Conservation (phyloP, 768 basidiomycete genomes). For the Chlorophyllum brunneum region DNA sequence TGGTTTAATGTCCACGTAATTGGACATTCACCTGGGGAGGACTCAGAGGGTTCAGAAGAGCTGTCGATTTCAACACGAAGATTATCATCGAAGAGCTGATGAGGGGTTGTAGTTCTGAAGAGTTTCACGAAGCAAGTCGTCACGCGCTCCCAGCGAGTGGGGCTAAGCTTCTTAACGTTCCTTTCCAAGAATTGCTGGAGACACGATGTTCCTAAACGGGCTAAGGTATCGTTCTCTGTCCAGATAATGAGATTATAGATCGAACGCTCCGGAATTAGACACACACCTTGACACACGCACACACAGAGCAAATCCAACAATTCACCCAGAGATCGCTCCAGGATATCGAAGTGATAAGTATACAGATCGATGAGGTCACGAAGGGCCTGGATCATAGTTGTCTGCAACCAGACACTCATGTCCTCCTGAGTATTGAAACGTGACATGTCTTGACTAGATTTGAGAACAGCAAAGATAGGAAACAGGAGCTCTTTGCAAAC, state of each 20-base stretch:
- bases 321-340: constrained; percentile 91
- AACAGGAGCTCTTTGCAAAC: constrained; percentile 94
- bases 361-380: constrained; percentile 94
- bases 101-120: constrained; percentile 97
- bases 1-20: neutral
- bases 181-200: constrained; percentile 93
- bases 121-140: constrained; percentile 90
- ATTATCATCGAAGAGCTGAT: constrained; percentile 92
- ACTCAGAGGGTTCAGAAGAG: constrained; percentile 51
- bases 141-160: constrained; percentile 86
- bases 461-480: constrained; percentile 96
- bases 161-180: constrained; percentile 83
- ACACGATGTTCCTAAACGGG: constrained; percentile 96
- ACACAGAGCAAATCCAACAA: constrained; percentile 89
- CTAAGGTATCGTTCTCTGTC: constrained; percentile 95
- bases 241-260: constrained; percentile 11
- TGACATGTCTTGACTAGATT: constrained; percentile 87
- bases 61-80: constrained; percentile 82
- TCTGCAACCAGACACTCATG: constrained; percentile 99
- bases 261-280: neutral
- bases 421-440: constrained; percentile 96
- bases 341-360: constrained; percentile 88
- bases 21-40: constrained; percentile 25
- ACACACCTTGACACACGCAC: constrained; percentile 96
- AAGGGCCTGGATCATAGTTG: constrained; percentile 97